These are phyloP conservation scores for Sporormia fimetaria DNA, from an alignment of 495 filamentous ascomycete species.

Conservation along the genomic window DNA sequence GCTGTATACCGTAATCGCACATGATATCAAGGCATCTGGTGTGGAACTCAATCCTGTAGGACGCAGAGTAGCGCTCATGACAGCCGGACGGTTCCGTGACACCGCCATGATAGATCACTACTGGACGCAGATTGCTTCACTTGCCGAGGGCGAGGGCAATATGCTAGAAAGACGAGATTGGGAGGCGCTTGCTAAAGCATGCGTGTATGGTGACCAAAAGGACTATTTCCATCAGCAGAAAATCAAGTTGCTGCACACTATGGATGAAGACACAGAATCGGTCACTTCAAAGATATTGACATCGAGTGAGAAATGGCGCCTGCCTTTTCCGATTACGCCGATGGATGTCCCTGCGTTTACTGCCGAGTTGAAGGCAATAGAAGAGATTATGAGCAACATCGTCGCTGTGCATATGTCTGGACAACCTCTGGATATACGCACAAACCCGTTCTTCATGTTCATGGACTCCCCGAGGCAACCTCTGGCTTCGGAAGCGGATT, in stretches of 20 bases:
- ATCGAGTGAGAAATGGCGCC: neutral
- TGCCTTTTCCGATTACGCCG: neutral
- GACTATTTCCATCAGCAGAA: conserved; percentile 11
- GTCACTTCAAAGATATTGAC: neutral
- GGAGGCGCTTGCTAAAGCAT: conserved; percentile 11
- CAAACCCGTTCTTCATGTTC: conserved; percentile 17
- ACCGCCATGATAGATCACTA: conserved; percentile 1
- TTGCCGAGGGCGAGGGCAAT: conserved; percentile 4
- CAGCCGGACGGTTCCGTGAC: conserved; percentile 3
- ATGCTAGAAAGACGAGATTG: conserved; percentile 4
- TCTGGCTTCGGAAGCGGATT: conserved; percentile 7
- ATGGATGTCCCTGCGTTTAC: conserved; percentile 11
- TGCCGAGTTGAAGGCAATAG: conserved; percentile 1
- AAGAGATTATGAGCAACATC: conserved; percentile 8
- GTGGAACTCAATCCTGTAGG: conserved; percentile 5
- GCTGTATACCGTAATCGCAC: conserved; percentile 1
- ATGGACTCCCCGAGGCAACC: conserved; percentile 8
- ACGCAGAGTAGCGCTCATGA: conserved; percentile 3
- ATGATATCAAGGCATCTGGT: conserved; percentile 3
- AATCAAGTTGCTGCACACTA: conserved; percentile 1
- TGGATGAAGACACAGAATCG: neutral
- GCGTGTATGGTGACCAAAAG: neutral
- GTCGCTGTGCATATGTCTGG: conserved; percentile 15
- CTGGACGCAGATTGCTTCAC: conserved; percentile 5
- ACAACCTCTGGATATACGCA: conserved; percentile 12